Evolutionary conservation across 805 yeast genomes (phyloP), one percentile per base, ranked within the genome.

Genomic region (Sungouiella thailandica): DNA sequence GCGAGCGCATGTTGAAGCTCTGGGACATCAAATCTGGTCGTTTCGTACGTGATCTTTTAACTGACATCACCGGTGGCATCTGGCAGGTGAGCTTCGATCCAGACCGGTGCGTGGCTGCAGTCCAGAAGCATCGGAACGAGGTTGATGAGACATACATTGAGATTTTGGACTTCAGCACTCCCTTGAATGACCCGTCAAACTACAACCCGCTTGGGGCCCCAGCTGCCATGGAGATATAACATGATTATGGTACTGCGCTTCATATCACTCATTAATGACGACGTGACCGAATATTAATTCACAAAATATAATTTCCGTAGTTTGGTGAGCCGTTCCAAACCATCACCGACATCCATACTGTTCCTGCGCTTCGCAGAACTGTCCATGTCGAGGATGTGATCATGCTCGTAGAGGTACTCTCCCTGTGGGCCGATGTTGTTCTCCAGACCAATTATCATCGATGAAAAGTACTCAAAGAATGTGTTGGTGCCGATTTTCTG

Each of bases 81-180:
- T 93, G 98, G 98, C 96, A 93, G 46, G 96, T 90, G 2, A 75
- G 83, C 49, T 86, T 88, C 50, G 94, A 87, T 52, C 76, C 79
- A 44, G 74, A 83, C 39, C 71, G 88, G 32, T 83, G 97, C 53
- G 85, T 90, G 24, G 90, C 95, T 14, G 97, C 98, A 0, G 93
- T 89, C 7, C 94, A 87, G 55, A 52, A 70, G 31, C 52, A 47
- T 27, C 46, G 46, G 11, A 70, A 77, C 35, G 77, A 72, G 25
- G 74, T 74, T 7, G 49, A 43, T 29, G 70, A 69, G 36, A 86
- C 96, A 3, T 82, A 67, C 52, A 78, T 93, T 39, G 97, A 89
- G 57, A 80, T 93, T 18, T 61, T 88, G 31, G 96, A 88, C 54
- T 90, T 86, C 60, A 81, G 84, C 43, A 24, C 45, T 6, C 50